These are phyloP conservation scores for Fusarium subtropicale DNA, from an alignment of 2,329 filamentous ascomycete genomes.

Conservation along the genomic window DNA sequence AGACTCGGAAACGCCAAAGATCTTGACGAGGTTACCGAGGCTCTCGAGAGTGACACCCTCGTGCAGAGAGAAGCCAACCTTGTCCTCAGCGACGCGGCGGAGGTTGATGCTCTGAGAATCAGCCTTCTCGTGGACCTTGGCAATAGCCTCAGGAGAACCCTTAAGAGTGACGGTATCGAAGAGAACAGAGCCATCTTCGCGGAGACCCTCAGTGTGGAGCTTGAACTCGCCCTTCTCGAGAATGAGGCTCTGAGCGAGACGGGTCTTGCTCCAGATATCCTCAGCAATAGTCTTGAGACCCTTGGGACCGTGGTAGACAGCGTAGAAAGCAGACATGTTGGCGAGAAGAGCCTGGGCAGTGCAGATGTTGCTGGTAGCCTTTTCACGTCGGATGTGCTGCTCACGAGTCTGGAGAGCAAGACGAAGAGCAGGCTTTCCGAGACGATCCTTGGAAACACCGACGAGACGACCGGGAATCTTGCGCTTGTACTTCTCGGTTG, in stretches of 20 bases:
- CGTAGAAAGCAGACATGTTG: slow-evolving; percentile 96
- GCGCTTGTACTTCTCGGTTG: slow-evolving; percentile 83
- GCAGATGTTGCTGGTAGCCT: slow-evolving; percentile 97
- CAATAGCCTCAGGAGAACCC: slow-evolving; percentile 47
- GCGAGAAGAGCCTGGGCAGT: slow-evolving; percentile 93
- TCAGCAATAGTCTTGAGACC: slow-evolving; percentile 88
- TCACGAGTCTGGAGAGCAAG: slow-evolving; percentile 92
- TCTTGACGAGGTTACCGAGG: slow-evolving; percentile 40
- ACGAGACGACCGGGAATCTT: slow-evolving; percentile 93
- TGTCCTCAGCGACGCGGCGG: slow-evolving; percentile 47
- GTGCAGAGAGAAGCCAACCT: slow-evolving; percentile 50
- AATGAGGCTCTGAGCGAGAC: slow-evolving; percentile 67
- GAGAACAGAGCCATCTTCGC: slow-evolving; percentile 67
- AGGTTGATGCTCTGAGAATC: slow-evolving; percentile 43
- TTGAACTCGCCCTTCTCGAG: slow-evolving; percentile 67
- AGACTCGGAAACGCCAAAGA: slow-evolving; percentile 44
- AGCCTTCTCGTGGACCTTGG: slow-evolving; percentile 43
- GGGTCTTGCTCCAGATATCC: slow-evolving; percentile 76
- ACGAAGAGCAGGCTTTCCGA: slow-evolving; percentile 69
- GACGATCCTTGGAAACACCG: slow-evolving; percentile 88
- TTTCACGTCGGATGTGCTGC: slow-evolving; percentile 95
- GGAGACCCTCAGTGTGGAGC: slow-evolving; percentile 68
- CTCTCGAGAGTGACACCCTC: slow-evolving; percentile 45
- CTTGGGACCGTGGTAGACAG: slow-evolving; percentile 88
- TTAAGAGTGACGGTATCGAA: slow-evolving; percentile 87